phyloP scores from a whole-genome alignment of 2,329 filamentous ascomycete genomes.

The Geosmithia putterillii region DNA sequence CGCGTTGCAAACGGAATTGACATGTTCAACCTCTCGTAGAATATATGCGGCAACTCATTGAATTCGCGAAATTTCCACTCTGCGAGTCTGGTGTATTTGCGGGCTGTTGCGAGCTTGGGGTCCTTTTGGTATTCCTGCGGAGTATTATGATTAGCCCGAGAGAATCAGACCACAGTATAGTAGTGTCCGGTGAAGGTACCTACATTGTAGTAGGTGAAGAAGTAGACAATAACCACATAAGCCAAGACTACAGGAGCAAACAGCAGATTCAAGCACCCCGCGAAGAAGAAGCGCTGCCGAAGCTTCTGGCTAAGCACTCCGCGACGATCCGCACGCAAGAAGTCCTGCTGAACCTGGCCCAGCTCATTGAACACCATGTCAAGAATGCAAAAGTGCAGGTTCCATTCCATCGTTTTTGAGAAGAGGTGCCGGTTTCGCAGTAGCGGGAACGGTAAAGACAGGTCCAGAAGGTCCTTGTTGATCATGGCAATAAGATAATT shows the following conservation, averaged over 20 bases:
- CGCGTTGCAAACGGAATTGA: conserved; percentile 86
- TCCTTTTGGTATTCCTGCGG: conserved; percentile 86
- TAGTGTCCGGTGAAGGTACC: conserved; percentile 13
- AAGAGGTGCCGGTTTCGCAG: conserved; percentile 69
- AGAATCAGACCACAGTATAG: not conserved
- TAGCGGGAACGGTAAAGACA: conserved; percentile 78
- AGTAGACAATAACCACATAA: conserved; percentile 78
- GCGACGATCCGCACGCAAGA: conserved; percentile 74
- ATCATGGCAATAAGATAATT: conserved; percentile 96
- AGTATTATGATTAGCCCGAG: conserved; percentile 1
- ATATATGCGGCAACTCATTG: conserved; percentile 90
- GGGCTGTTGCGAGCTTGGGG: conserved; percentile 65
- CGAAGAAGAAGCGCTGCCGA: conserved; percentile 65
- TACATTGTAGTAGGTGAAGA: conserved; percentile 90
- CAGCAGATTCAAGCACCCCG: conserved; percentile 75
- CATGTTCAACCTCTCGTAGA: conserved; percentile 82
- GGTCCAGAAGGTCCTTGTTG: conserved; percentile 89
- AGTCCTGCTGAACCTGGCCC: conserved; percentile 76
- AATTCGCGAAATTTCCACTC: conserved; percentile 99
- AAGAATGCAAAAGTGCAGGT: conserved; percentile 77
- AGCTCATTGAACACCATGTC: conserved; percentile 89
- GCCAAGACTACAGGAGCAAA: conserved; percentile 79
- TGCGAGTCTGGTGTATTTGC: conserved; percentile 84
- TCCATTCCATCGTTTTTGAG: conserved; percentile 85
- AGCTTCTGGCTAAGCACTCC: conserved; percentile 67